Evolutionary conservation across 441 rosid genomes (phyloP), one percentile per base, ranked within the genome.

Genomic region (Populus trichocarpa): DNA sequence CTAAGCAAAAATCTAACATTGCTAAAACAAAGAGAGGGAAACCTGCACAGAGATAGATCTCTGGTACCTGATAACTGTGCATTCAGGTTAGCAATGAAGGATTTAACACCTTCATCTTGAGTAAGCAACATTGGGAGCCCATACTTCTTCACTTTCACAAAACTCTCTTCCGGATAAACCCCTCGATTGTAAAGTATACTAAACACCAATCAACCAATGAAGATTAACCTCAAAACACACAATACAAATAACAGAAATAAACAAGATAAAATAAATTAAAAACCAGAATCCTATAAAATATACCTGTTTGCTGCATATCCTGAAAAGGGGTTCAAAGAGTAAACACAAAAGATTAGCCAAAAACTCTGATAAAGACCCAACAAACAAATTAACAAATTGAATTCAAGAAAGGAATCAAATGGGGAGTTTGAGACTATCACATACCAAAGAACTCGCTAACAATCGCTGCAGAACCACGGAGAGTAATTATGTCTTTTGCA

Each of bases 221-320:
- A 72, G 69, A 42, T 70, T 33, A 68, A 73, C 78, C 79, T 36
- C 73, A 7, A 72, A 36, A 23, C 69, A 64, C 20, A 77, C 33
- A 42, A 69, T 18, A 22, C 57, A 12, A 46, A 50, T 6, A 11
- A 36, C 50, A 25, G 69, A 76, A 59, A 28, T 11, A 22, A 69
- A 30, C 30, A 28, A 73, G 8, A 61, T 1, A 53, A 30, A 6
- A 40, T 7, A 23, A 2, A 71, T 16, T 0, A 71, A 50, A 69
- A 79, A 70, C 70, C 33, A 70, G 63, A 53, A 74, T 64, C 42
- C 46, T 65, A 25, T 1, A 23, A 67, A 26, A 18, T 71, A 80
- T 81, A 94, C 99, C 97, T 96, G 93, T 96, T 93, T 5, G 98
- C 98, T 46, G 99, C 97, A 86, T 96, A 96, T 81, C 99, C 99